A percentile compares a stretch with the other conserved stretches of the same genome.
Conservation (phyloP, 805 yeast species). For the Soucietia sequanensis region DNA sequence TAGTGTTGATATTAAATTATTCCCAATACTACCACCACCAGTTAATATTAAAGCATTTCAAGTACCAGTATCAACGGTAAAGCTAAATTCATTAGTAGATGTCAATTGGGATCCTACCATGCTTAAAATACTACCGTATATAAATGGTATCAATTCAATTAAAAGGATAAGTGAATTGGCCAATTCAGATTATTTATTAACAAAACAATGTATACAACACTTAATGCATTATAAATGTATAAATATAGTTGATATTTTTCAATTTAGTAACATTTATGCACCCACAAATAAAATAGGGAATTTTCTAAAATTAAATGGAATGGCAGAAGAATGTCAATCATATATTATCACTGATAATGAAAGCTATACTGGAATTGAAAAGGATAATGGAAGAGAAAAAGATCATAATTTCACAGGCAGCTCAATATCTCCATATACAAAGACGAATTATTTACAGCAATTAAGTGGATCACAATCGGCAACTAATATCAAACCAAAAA, state of each 20-base stretch:
- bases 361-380: not conserved
- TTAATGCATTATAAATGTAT: constrained; percentile 87
- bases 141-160: constrained; percentile 86
- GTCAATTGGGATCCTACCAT: constrained; percentile 97
- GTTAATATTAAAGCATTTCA: constrained; percentile 74
- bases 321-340: constrained; percentile 83
- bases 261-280: constrained; percentile 84
- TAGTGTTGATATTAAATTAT: constrained; percentile 88
- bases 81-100: constrained; percentile 69
- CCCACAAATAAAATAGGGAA: constrained; percentile 75
- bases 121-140: constrained; percentile 80
- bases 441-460: not conserved
- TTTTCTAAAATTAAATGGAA: constrained; percentile 58
- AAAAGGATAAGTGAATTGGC: constrained; percentile 74
- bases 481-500: not conserved
- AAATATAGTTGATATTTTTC: constrained; percentile 81
- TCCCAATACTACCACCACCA: constrained; percentile 84
- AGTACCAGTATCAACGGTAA: constrained; percentile 90
- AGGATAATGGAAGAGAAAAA: constrained; percentile 2
- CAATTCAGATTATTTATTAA: constrained; percentile 73
- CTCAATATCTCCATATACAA: not conserved
- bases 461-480: constrained; percentile 1
- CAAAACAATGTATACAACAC: constrained; percentile 87
- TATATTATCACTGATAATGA: constrained; percentile 51
- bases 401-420: not conserved